Conservation (phyloP, 495 filamentous ascomycete genomes). For the Daldinia loculata region DNA sequence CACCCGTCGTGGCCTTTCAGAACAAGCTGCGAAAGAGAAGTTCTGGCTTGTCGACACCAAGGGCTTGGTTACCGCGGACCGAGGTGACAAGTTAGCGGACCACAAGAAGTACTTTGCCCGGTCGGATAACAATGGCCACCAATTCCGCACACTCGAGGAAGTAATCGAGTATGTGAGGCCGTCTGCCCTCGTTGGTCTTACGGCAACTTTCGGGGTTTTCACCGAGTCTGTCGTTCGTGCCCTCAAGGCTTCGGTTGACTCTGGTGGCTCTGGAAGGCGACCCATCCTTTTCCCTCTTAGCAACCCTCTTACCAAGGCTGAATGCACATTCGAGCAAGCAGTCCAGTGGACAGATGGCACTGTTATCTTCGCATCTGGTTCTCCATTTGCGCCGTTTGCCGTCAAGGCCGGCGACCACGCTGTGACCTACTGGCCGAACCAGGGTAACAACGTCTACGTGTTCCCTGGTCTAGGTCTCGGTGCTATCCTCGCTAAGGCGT, state of each 20-base stretch:
- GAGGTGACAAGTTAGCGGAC: conserved; percentile 91
- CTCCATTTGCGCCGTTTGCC: conserved; percentile 82
- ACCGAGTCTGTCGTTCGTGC: conserved; percentile 84
- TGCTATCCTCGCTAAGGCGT: conserved; percentile 89
- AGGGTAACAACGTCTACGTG: conserved; percentile 92
- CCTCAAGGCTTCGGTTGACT: conserved; percentile 71
- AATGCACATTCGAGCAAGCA: conserved; percentile 95
- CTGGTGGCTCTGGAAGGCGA: conserved; percentile 75
- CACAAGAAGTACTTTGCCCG: conserved; percentile 99
- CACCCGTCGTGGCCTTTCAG: conserved; percentile 89
- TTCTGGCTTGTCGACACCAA: conserved; percentile 99
- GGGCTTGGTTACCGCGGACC: conserved; percentile 92
- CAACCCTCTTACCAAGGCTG: conserved; percentile 94
- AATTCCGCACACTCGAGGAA: conserved; percentile 88
- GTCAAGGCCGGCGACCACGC: conserved; percentile 70
- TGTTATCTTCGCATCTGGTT: conserved; percentile 92
- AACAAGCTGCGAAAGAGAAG: conserved; percentile 86
- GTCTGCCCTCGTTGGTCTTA: conserved; percentile 92
- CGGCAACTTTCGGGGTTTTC: conserved; percentile 94
- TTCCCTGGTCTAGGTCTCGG: conserved; percentile 97
- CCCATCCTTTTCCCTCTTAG: conserved; percentile 94
- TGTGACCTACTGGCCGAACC: conserved; percentile 83
- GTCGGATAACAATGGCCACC: conserved; percentile 87
- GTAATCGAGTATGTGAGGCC: conserved; percentile 94
- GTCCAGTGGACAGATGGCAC: conserved; percentile 88